Conservation (phyloP, 768 basidiomycete genomes). For the Leccinum incarnatum region DNA sequence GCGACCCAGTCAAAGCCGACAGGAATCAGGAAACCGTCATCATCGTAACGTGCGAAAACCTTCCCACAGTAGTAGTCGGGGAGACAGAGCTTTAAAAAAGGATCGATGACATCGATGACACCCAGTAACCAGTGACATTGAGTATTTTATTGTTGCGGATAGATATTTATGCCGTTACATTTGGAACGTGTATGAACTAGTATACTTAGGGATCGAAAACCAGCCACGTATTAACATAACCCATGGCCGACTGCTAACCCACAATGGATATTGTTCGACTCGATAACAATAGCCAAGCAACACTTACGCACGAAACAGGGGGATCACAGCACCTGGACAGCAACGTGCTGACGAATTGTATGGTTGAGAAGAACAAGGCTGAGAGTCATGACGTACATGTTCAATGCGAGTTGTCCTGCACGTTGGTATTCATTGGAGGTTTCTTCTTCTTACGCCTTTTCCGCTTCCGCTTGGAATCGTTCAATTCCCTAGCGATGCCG, state of each 20-base stretch:
- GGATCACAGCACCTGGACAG: neutral
- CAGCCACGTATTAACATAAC: neutral
- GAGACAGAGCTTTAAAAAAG: conserved; percentile 1
- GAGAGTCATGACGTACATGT: conserved; percentile 15
- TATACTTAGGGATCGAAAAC: neutral
- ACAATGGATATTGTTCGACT: conserved; percentile 1
- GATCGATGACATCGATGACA: conserved; percentile 7
- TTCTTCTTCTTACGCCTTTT: conserved; percentile 55
- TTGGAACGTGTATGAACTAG: neutral
- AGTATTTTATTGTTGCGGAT: conserved; percentile 16
- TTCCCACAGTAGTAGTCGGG: conserved; percentile 15
- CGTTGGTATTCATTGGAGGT: conserved; percentile 28
- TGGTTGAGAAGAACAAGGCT: neutral
- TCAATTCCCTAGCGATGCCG: conserved; percentile 16
- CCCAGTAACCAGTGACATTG: conserved; percentile 1
- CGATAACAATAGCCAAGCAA: neutral
- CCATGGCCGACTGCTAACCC: neutral
- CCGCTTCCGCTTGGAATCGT: conserved; percentile 50
- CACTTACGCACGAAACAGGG: neutral
- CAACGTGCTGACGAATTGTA: conserved; percentile 5
- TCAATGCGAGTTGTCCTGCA: conserved; percentile 15
- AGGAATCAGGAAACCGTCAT: conserved; percentile 1
- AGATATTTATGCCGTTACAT: conserved; percentile 22
- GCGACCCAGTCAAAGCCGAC: conserved; percentile 19
- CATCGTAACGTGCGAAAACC: conserved; percentile 20